phyloP scores from a whole-genome alignment of 495 filamentous ascomycete species.

The Penicillium odoratum region DNA sequence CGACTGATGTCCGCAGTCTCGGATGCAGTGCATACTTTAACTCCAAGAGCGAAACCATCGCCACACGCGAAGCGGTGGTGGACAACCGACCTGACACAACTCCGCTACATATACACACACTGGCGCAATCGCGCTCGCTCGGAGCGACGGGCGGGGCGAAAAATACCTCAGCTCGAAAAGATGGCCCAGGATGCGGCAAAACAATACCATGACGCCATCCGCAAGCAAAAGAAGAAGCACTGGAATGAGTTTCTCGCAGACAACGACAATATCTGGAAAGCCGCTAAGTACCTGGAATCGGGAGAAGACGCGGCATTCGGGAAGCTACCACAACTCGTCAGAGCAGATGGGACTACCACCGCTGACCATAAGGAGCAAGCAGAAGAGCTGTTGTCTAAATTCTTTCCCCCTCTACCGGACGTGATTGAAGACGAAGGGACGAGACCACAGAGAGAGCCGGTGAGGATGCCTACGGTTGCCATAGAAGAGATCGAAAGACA shows the following conservation, averaged over 20 bases:
- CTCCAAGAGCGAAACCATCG: no score
- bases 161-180: no score
- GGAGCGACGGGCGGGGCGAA: no score
- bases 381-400: constrained; percentile 24
- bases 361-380: constrained; percentile 21
- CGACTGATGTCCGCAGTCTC: no score
- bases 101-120: no score
- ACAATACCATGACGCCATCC: no score
- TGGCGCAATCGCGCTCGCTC: no score
- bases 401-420: constrained; percentile 30
- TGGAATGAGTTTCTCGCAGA: constrained; percentile 28
- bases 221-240: constrained; percentile 30
- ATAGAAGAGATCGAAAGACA: constrained; percentile 25
- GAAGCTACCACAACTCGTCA: constrained; percentile 19
- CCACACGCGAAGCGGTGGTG: no score
- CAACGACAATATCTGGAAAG: constrained; percentile 30
- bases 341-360: constrained; percentile 18
- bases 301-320: constrained; percentile 20
- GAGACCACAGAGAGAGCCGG: constrained; percentile 22
- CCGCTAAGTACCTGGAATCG: constrained; percentile 24
- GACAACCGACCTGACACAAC: no score
- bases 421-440: constrained; percentile 21
- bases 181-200: no score
- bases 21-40: no score
- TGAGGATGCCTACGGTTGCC: constrained; percentile 19